These are phyloP conservation scores for Thalassiosira sp. DNA, from an alignment of 352 stramenopile species.

Conservation along the genomic window DNA sequence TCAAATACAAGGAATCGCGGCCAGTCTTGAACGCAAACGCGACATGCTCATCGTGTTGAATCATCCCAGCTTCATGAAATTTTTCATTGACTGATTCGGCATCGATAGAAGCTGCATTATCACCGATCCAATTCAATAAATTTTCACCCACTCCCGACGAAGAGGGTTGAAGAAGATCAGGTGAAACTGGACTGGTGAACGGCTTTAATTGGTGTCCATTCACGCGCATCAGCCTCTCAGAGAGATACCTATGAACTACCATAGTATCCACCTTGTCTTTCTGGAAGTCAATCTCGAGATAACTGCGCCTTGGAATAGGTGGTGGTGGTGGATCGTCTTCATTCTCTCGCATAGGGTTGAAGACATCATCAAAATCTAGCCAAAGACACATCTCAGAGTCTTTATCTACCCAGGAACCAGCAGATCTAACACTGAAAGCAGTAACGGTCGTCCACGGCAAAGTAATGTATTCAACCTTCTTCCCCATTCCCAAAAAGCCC, in stretches of 20 bases:
- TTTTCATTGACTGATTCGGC: constrained; percentile 23
- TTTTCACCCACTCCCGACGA: constrained; percentile 23
- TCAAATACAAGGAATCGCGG: constrained; percentile 60
- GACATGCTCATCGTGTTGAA: constrained; percentile 50
- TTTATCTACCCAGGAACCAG: constrained; percentile 51
- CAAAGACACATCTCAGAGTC: constrained; percentile 52
- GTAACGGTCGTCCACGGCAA: constrained; percentile 43
- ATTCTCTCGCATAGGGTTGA: constrained; percentile 24
- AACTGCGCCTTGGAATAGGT: constrained; percentile 40
- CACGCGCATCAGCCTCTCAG: constrained; percentile 42
- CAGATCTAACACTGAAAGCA: constrained; percentile 42
- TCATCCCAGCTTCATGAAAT: constrained; percentile 41
- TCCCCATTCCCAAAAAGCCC: constrained; percentile 59
- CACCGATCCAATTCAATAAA: constrained; percentile 47
- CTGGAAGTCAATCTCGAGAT: constrained; percentile 63
- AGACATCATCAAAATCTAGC: constrained; percentile 59
- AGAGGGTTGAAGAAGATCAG: constrained; percentile 27
- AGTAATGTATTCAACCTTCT: constrained; percentile 48
- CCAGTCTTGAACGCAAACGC: constrained; percentile 60
- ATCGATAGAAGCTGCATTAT: constrained; percentile 51
- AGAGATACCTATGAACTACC: constrained; percentile 60
- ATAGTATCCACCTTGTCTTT: constrained; percentile 58
- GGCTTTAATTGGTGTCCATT: constrained; percentile 38
- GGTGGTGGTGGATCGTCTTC: constrained; percentile 48
- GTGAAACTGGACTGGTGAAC: constrained; percentile 28